Percentiles rank a stretch among this genome's conserved stretches.
phyloP scores from a whole-genome alignment of 495 filamentous ascomycete genomes.

The Penicillium herquei region DNA sequence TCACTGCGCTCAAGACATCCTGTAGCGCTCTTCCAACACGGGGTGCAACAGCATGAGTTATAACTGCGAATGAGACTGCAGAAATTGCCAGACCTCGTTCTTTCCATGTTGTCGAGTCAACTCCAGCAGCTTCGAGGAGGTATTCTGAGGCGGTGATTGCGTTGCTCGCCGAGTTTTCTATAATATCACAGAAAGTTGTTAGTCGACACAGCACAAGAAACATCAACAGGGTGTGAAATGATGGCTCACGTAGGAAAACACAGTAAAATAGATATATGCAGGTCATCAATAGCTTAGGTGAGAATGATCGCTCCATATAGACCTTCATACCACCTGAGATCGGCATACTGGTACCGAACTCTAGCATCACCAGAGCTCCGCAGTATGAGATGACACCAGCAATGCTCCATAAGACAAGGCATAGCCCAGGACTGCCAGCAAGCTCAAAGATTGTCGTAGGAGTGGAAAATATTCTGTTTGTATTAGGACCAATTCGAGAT shows the following conservation, averaged over 20 bases:
- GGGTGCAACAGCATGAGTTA: conserved; percentile 27
- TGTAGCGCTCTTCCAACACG: conserved; percentile 28
- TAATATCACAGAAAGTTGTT: neutral
- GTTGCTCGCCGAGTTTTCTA: conserved; percentile 27
- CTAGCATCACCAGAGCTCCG: conserved; percentile 58
- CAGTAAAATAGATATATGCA: conserved; percentile 30
- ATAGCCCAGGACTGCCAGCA: conserved; percentile 62
- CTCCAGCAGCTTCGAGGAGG: conserved; percentile 22
- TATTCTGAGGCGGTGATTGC: conserved; percentile 26
- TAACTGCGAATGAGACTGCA: conserved; percentile 27
- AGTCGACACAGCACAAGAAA: neutral
- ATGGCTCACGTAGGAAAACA: conserved; percentile 20
- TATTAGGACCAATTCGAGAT: no score
- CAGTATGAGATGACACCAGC: conserved; percentile 57
- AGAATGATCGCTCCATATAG: conserved; percentile 57
- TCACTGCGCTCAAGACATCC: conserved; percentile 37
- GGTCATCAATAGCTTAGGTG: conserved; percentile 61
- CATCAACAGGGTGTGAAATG: neutral
- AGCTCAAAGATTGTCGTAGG: conserved; percentile 59
- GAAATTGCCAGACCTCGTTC: conserved; percentile 33
- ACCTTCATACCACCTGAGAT: conserved; percentile 66
- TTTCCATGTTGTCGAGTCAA: conserved; percentile 27
- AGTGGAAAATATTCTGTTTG: conserved; percentile 62
- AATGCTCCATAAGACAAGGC: conserved; percentile 59
- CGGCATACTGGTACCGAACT: conserved; percentile 67